Percentiles rank a stretch among this genome's conserved stretches.
These are phyloP conservation scores for Thermoascus crustaceus DNA, from an alignment of 2,329 filamentous ascomycete species.

Conservation along the genomic window DNA sequence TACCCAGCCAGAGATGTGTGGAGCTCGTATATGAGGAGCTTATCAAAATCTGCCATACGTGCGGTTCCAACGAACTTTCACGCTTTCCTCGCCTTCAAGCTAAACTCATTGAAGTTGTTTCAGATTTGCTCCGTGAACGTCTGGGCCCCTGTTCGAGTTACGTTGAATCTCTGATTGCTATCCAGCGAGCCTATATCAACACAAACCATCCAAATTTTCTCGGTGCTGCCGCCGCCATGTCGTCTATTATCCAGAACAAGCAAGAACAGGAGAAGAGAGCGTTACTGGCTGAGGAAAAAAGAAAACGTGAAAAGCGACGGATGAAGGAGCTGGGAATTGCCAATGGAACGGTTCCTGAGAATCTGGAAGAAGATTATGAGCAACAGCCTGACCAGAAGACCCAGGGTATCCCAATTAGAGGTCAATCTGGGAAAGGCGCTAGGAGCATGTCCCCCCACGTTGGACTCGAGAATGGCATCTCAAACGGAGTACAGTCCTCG, in stretches of 20 bases:
- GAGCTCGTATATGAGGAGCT: conserved; percentile 97
- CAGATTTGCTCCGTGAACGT: conserved; percentile 84
- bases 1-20: conserved; percentile 91
- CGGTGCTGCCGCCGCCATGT: conserved; percentile 94
- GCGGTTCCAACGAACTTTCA: conserved; percentile 86
- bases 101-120: conserved; percentile 96
- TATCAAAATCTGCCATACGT: conserved; percentile 99
- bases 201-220: conserved; percentile 99
- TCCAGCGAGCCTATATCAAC: conserved; percentile 97
- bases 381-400: conserved; percentile 49
- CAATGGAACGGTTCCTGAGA: conserved; percentile 73
- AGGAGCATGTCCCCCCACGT: conserved; percentile 79
- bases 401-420: conserved; percentile 50
- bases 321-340: conserved; percentile 69
- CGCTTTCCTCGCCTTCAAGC: conserved; percentile 88
- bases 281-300: conserved; percentile 71
- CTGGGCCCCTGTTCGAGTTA: conserved; percentile 83
- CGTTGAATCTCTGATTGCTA: conserved; percentile 93
- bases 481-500: conserved; percentile 59
- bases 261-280: conserved; percentile 87
- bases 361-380: conserved; percentile 61
- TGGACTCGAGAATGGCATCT: conserved; percentile 55
- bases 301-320: conserved; percentile 73
- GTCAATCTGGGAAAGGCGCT: conserved; percentile 51
- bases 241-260: conserved; percentile 87